Evolutionary conservation across 768 basidiomycete species (phyloP).

Genomic region (Tylopilus vinaceipallidus): DNA sequence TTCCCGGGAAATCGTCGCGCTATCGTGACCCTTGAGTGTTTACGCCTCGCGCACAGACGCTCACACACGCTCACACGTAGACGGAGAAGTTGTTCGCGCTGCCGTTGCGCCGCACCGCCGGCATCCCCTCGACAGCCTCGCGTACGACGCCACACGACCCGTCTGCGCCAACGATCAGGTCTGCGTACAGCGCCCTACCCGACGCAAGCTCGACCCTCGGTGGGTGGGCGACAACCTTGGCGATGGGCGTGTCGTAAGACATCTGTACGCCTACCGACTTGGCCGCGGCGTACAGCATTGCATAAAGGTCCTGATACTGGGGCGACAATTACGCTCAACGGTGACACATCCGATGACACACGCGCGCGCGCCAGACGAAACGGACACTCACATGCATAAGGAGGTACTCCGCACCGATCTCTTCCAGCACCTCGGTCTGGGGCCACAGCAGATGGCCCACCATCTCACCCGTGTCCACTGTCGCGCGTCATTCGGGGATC

Average conservation of each 20-base stretch:
- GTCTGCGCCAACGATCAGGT: conserved; percentile 59
- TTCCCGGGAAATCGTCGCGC: conserved; percentile 41
- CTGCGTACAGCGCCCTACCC: conserved; percentile 44
- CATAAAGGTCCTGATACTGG: conserved; percentile 53
- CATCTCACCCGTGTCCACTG: conserved; percentile 41
- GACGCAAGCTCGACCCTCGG: conserved; percentile 34
- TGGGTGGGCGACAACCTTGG: conserved; percentile 27
- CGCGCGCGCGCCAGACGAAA: not conserved
- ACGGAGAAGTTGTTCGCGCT: conserved; percentile 30
- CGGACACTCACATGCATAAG: conserved; percentile 42
- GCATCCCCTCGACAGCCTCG: conserved; percentile 28
- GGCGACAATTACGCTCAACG: not conserved
- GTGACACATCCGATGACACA: not conserved
- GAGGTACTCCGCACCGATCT: conserved; percentile 47
- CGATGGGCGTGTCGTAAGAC: conserved; percentile 39
- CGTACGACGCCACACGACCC: conserved; percentile 45
- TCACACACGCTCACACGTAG: conserved; percentile 40
- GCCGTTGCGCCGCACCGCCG: conserved; percentile 21
- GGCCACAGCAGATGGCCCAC: conserved; percentile 44
- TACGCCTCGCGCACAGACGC: not conserved
- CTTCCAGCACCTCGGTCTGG: conserved; percentile 42
- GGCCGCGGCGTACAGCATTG: conserved; percentile 45
- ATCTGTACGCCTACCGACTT: conserved; percentile 46
- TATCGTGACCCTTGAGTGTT: conserved; percentile 16
- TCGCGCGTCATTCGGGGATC: too few species aligned